A percentile compares a stretch with the other conserved stretches of the same genome.
phyloP scores from a whole-genome alignment of 2,329 filamentous ascomycete species.

The Paramyrothecium sp. region DNA sequence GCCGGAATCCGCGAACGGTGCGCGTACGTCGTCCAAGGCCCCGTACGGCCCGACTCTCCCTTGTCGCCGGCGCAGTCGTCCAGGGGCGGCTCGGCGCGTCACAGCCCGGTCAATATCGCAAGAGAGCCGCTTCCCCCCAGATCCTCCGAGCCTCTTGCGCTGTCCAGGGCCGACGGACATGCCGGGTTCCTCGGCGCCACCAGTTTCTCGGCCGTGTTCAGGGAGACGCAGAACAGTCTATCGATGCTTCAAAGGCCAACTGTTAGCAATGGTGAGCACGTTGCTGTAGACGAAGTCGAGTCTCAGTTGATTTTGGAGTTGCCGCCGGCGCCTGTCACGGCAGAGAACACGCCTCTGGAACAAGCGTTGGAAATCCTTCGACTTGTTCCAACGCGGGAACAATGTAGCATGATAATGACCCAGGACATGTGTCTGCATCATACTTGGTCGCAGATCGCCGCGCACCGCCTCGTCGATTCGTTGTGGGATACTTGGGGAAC shows the following conservation, averaged over 20 bases:
- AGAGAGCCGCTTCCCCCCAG: background rate
- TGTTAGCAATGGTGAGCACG: background rate
- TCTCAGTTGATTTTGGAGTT: conserved; percentile 10
- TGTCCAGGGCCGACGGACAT: conserved; percentile 8
- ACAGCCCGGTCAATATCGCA: background rate
- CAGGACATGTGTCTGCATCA: conserved; percentile 3
- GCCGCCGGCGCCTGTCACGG: conserved; percentile 18
- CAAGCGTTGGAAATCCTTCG: conserved; percentile 35
- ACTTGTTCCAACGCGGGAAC: conserved; percentile 26
- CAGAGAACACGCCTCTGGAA: conserved; percentile 20
- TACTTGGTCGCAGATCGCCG: conserved; percentile 26
- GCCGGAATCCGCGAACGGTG: conserved; percentile 29
- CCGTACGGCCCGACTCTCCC: conserved; percentile 9
- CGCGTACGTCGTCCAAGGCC: conserved; percentile 25
- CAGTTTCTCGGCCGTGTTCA: conserved; percentile 39
- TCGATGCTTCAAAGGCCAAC: conserved; percentile 19
- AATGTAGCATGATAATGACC: conserved; percentile 16
- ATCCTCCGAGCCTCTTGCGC: background rate
- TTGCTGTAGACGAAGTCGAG: conserved; percentile 3
- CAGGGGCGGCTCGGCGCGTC: background rate
- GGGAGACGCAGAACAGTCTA: conserved; percentile 39
- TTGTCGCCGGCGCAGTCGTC: conserved; percentile 8
- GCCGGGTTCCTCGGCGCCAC: conserved; percentile 43
- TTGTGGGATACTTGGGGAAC: conserved; percentile 20
- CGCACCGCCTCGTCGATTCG: conserved; percentile 19